Conservation (phyloP, 73 alveolate genomes). For the Symbiodinium natans region DNA sequence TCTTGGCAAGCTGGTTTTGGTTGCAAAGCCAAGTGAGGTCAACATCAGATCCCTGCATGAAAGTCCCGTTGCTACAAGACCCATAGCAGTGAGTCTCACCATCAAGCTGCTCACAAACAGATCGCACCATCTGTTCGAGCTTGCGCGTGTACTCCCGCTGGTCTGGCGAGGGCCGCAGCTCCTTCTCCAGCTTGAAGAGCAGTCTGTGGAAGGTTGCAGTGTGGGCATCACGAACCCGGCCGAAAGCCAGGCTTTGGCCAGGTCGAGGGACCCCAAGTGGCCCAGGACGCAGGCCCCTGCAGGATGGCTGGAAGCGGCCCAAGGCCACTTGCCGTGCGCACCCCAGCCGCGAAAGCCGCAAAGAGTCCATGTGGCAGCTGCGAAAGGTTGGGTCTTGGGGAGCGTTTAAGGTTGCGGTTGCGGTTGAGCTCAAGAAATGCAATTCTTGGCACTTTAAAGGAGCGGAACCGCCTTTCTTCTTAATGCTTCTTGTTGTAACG, state of each 20-base stretch:
- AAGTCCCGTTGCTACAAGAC: constrained; percentile 75
- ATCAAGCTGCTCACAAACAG: constrained; percentile 2
- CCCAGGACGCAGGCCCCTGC: not conserved
- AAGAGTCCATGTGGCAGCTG: not conserved
- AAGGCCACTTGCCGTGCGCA: not conserved
- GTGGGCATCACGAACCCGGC: too few species aligned
- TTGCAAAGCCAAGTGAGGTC: constrained; percentile 52
- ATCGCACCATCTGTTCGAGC: not conserved
- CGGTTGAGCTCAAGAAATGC: too few species aligned
- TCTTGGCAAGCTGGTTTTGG: not conserved
- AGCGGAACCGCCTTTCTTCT: too few species aligned
- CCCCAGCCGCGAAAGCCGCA: not conserved
- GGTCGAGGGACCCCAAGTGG: too few species aligned
- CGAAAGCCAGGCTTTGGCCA: too few species aligned
- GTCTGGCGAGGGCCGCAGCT: constrained; percentile 20
- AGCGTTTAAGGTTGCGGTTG: too few species aligned
- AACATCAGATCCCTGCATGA: constrained; percentile 61
- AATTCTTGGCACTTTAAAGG: too few species aligned
- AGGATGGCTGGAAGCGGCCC: not conserved
- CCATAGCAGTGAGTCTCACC: constrained; percentile 61
- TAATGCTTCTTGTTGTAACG: too few species aligned
- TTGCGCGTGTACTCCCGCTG: constrained; percentile 12
- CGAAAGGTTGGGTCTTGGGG: too few species aligned
- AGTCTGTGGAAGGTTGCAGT: too few species aligned
- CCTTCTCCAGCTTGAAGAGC: too few species aligned